phyloP scores from a whole-genome alignment of 139 green algal species.

The Volvox africanus region DNA sequence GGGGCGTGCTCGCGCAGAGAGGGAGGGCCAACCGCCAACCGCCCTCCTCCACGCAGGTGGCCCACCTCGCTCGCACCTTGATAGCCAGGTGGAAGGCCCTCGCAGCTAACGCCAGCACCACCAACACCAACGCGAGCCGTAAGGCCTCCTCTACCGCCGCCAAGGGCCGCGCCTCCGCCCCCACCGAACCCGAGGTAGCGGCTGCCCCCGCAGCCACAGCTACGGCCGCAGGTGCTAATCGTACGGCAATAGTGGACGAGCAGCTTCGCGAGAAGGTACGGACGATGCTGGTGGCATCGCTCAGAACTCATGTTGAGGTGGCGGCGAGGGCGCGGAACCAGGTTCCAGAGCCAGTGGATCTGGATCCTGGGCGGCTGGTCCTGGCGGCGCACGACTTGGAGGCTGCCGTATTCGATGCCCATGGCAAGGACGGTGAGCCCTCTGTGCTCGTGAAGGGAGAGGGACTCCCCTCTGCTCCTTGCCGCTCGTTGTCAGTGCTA shows the following conservation, averaged over 20 bases:
- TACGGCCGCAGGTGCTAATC: background rate
- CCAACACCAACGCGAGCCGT: background rate
- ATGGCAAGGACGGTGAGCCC: slow-evolving; percentile 24
- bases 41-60: background rate
- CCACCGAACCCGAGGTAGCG: background rate
- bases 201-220: background rate
- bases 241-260: background rate
- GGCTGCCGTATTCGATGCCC: slow-evolving; percentile 1
- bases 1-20: too few species aligned
- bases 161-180: background rate
- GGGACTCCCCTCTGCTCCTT: too few species aligned
- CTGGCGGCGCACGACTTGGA: slow-evolving; percentile 33
- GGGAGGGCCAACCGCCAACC: too few species aligned
- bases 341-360: background rate
- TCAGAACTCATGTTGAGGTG: slow-evolving; percentile 3
- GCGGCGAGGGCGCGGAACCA: background rate
- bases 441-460: too few species aligned
- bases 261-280: slow-evolving; percentile 15
- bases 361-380: background rate
- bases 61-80: slow-evolving; percentile 36
- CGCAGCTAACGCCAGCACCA: background rate
- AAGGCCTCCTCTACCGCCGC: background rate
- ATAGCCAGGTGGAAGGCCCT: slow-evolving; percentile 42
- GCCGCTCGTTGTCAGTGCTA: too few species aligned
- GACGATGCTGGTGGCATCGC: slow-evolving; percentile 30